Conservation (phyloP, 2,329 filamentous ascomycete species). For the Colletotrichum eleusines region DNA sequence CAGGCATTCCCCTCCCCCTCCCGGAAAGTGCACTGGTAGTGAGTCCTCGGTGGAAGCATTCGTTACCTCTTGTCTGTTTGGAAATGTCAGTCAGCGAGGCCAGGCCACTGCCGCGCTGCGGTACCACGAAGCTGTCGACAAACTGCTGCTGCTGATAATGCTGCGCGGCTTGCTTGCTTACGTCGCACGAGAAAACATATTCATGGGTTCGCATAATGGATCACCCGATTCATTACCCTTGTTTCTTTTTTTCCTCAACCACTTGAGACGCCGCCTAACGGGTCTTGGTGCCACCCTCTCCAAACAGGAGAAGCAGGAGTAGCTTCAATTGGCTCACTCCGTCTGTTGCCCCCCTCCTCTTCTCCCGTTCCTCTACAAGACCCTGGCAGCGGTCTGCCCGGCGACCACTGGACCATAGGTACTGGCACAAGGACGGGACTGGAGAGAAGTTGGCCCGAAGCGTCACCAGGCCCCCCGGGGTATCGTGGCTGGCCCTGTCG, state of each 20-base stretch:
- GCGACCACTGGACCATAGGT: conserved; percentile 4
- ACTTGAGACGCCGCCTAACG: conserved; percentile 32
- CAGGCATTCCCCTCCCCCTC: conserved; percentile 3
- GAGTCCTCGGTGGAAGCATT: conserved; percentile 8
- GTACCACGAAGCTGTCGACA: neutral
- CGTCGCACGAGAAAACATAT: neutral
- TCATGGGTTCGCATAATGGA: conserved; percentile 9
- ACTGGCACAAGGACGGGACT: conserved; percentile 11
- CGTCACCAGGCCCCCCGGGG: conserved; percentile 11
- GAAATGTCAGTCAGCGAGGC: conserved; percentile 27
- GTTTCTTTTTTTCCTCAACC: conserved; percentile 11
- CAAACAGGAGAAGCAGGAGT: conserved; percentile 35
- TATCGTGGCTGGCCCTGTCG: conserved; percentile 33
- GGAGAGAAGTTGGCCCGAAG: conserved; percentile 12
- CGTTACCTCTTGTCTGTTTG: neutral
- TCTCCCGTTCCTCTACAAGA: neutral
- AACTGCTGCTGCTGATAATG: neutral
- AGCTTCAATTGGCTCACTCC: neutral
- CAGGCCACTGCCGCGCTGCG: neutral
- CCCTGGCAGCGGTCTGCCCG: conserved; percentile 14
- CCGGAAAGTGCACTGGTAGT: neutral
- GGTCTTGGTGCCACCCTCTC: conserved; percentile 30
- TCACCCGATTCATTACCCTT: conserved; percentile 10
- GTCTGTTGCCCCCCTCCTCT: no score
- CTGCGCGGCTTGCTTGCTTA: neutral